phyloP scores from a whole-genome alignment of 306 rosid species.

The Castanea sativa region DNA sequence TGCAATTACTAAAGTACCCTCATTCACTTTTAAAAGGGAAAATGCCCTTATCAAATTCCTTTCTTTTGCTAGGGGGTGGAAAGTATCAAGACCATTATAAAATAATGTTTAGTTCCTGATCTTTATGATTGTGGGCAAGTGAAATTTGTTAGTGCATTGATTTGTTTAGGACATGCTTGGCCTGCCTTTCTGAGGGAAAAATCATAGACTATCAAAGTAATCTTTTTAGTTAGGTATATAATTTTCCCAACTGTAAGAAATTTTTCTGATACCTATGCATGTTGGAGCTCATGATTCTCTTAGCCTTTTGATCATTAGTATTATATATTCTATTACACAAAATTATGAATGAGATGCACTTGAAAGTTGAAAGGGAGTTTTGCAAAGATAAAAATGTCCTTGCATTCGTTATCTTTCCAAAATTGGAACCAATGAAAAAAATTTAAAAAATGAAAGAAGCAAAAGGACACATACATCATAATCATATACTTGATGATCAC shows the following conservation, averaged over 20 bases:
- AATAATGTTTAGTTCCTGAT: slow-evolving; percentile 41
- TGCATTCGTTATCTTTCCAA: too few species aligned
- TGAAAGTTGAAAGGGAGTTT: neutral
- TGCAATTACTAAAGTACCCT: slow-evolving; percentile 41
- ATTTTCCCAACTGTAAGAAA: neutral
- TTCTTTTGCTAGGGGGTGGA: slow-evolving; percentile 28
- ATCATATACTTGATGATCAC: too few species aligned
- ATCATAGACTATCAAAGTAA: slow-evolving; percentile 29
- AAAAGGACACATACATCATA: too few species aligned
- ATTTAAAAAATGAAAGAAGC: too few species aligned
- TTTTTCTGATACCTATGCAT: neutral
- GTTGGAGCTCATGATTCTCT: neutral
- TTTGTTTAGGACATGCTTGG: slow-evolving; percentile 51
- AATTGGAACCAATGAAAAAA: too few species aligned
- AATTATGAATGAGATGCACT: neutral
- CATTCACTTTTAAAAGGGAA: slow-evolving; percentile 21
- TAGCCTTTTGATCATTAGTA: neutral
- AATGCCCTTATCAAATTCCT: slow-evolving; percentile 27
- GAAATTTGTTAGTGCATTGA: slow-evolving; percentile 35
- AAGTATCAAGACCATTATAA: slow-evolving; percentile 27
- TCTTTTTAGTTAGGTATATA: neutral
- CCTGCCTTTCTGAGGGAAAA: slow-evolving; percentile 50
- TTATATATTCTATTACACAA: neutral
- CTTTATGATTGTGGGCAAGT: slow-evolving; percentile 45
- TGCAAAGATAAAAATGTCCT: neutral